phyloP scores from a whole-genome alignment of 2,329 filamentous ascomycete species.

The Neurospora crassa region DNA sequence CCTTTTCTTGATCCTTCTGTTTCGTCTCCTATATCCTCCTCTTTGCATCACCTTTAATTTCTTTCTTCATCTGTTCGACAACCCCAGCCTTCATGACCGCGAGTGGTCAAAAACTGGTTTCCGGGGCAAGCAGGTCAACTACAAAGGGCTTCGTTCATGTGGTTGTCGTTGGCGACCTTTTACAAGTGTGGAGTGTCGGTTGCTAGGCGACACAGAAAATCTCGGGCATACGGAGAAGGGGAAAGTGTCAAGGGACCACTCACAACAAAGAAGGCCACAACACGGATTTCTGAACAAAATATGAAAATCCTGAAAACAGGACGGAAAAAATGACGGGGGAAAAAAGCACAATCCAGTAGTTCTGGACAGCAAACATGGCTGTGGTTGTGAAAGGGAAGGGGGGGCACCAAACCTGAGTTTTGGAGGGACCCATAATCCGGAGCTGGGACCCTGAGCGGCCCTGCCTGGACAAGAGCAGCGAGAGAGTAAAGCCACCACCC shows the following conservation, averaged over 20 bases:
- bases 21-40: conserved; percentile 3
- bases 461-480: background rate
- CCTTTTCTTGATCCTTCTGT: conserved; percentile 12
- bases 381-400: background rate
- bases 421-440: background rate
- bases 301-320: background rate
- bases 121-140: background rate
- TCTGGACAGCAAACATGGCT: background rate
- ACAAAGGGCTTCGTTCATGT: conserved; percentile 3
- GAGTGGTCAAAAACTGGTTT: background rate
- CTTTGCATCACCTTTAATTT: background rate
- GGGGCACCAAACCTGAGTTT: background rate
- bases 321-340: background rate
- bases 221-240: background rate
- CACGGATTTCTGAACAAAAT: background rate
- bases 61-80: background rate
- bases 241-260: background rate
- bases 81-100: background rate
- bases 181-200: background rate
- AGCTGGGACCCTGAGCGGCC: background rate
- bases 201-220: background rate
- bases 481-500: background rate
- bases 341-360: background rate
- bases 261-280: background rate
- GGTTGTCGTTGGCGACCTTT: conserved; percentile 2